Conservation (phyloP, 2,329 filamentous ascomycete genomes). For the Phaeomoniella chlamydospora region DNA sequence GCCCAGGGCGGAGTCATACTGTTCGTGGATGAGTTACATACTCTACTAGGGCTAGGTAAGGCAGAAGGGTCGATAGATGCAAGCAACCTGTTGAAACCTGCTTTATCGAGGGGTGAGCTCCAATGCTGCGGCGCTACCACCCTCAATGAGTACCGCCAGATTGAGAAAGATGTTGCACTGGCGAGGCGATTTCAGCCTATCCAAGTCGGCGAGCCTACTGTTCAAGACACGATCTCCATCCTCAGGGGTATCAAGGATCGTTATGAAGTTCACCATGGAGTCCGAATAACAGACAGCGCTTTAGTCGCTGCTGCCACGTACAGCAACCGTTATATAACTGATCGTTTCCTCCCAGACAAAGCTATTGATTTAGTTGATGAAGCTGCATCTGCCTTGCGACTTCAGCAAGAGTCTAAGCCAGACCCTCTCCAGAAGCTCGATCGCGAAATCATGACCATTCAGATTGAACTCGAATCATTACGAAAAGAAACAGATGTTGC, state of each 20-base stretch:
- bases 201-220: slow-evolving; percentile 76
- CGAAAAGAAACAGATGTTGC: slow-evolving; percentile 87
- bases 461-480: slow-evolving; percentile 89
- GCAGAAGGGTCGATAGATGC: slow-evolving; percentile 94
- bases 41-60: slow-evolving; percentile 79
- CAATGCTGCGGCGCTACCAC: slow-evolving; percentile 96
- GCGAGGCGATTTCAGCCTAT: slow-evolving; percentile 92
- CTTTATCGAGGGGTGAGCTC: slow-evolving; percentile 78
- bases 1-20: slow-evolving; percentile 81
- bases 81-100: slow-evolving; percentile 85
- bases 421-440: slow-evolving; percentile 87
- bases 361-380: slow-evolving; percentile 96
- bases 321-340: slow-evolving; percentile 92
- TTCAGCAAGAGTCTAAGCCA: slow-evolving; percentile 94
- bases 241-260: slow-evolving; percentile 92
- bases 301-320: slow-evolving; percentile 83
- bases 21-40: slow-evolving; percentile 92
- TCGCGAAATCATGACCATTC: slow-evolving; percentile 90
- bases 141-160: slow-evolving; percentile 76
- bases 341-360: slow-evolving; percentile 90
- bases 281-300: slow-evolving; percentile 83
- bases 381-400: slow-evolving; percentile 72
- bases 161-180: slow-evolving; percentile 91
- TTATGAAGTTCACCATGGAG: slow-evolving; percentile 94
- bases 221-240: slow-evolving; percentile 89